phyloP scores from a whole-genome alignment of 2,329 filamentous ascomycete genomes.

The Paracorniculantispora psalliotae region DNA sequence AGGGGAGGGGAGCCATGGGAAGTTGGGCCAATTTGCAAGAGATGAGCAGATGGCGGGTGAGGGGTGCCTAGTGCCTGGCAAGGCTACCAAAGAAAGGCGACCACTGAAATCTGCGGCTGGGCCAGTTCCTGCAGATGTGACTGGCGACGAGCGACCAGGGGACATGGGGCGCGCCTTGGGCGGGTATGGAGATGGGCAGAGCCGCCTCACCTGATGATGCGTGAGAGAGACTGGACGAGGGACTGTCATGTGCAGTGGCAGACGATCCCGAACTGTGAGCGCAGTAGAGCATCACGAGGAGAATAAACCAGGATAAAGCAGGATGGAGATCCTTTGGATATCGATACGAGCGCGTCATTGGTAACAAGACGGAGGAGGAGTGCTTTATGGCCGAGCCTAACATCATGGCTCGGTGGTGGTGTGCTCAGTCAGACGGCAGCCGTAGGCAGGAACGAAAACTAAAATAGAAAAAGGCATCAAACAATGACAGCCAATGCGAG shows the following conservation, averaged over 20 bases:
- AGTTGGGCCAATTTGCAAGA: constrained; percentile 10
- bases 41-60: constrained; percentile 7
- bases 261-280: neutral
- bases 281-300: neutral
- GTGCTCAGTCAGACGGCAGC: neutral
- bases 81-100: neutral
- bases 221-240: neutral
- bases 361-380: neutral
- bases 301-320: neutral
- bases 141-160: neutral
- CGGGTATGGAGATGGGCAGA: neutral
- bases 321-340: neutral
- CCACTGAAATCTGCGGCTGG: neutral
- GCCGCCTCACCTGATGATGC: neutral
- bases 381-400: neutral
- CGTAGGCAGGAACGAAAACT: no score
- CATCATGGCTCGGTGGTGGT: no score
- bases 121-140: constrained; percentile 3
- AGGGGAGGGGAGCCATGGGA: constrained; percentile 1
- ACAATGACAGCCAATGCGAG: neutral
- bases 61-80: neutral
- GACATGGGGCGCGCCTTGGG: neutral
- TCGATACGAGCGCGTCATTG: neutral
- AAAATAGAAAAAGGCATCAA: neutral
- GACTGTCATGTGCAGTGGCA: neutral